These are phyloP conservation scores for Chlamydomonas applanata DNA, from an alignment of 139 green algal genomes.

Conservation along the genomic window DNA sequence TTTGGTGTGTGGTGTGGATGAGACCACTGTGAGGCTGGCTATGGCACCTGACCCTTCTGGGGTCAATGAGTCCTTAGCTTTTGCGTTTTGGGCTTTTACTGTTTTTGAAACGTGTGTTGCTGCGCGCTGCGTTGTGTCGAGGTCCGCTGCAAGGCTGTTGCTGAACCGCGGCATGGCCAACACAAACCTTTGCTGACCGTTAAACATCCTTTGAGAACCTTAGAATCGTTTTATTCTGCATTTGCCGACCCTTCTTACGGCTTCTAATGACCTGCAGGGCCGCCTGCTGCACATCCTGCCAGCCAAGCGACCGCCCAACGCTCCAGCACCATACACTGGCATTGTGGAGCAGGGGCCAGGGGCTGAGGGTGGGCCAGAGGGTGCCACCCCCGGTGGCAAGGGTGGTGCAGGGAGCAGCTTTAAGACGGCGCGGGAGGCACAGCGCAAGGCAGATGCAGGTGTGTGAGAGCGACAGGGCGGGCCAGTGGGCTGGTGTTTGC, in stretches of 20 bases:
- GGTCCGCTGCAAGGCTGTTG: no score
- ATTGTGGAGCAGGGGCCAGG: conserved; percentile 12
- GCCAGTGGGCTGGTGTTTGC: not conserved
- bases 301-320: conserved; percentile 47
- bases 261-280: conserved; percentile 44
- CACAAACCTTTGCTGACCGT: no score
- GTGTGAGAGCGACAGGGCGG: not conserved
- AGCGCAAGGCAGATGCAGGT: conserved; percentile 69
- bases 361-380: not conserved
- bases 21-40: no score
- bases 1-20: no score
- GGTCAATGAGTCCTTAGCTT: no score
- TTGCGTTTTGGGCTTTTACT: no score
- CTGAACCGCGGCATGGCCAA: no score
- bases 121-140: no score
- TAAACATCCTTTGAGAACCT: no score
- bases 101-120: not conserved
- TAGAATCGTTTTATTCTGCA: no score
- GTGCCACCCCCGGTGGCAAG: not conserved
- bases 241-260: no score
- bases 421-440: conserved; percentile 63
- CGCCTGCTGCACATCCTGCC: conserved; percentile 93
- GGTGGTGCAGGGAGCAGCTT: conserved; percentile 27
- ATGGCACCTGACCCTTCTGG: no score
- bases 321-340: conserved; percentile 9